A percentile compares a stretch with the other conserved stretches of the same genome.
These are phyloP conservation scores for Hordeum marinum DNA, from an alignment of 176 grass and related monocot genomes.

Conservation along the genomic window DNA sequence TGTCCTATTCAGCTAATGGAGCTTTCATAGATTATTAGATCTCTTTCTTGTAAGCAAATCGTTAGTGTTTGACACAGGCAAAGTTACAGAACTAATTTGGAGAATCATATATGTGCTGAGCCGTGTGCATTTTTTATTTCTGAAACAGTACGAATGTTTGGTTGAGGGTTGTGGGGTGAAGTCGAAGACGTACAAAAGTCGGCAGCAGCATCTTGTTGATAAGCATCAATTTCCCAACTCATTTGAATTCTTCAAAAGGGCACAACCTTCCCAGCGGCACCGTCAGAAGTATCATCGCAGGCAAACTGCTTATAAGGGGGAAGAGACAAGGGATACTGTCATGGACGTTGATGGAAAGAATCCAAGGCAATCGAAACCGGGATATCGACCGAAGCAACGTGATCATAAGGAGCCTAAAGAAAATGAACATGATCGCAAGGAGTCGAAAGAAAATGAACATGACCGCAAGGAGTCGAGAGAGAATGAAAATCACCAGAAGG, in stretches of 20 bases:
- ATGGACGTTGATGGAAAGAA: conserved; percentile 65
- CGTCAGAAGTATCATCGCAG: conserved; percentile 60
- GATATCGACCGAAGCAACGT: conserved; percentile 37
- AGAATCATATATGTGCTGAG: not conserved
- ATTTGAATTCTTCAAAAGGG: conserved; percentile 90
- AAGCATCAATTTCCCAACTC: conserved; percentile 82
- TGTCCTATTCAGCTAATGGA: not conserved
- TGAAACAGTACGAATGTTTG: conserved; percentile 82
- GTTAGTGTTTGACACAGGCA: not conserved
- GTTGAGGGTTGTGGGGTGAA: conserved; percentile 88
- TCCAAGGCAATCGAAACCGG: conserved; percentile 16
- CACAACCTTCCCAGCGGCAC: conserved; percentile 54
- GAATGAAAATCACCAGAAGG: not conserved
- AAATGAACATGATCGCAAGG: not conserved
- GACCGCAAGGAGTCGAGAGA: not conserved
- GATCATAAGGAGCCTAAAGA: not conserved
- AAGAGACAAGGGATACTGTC: conserved; percentile 20
- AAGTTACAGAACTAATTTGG: not conserved
- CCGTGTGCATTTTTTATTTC: not conserved
- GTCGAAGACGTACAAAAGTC: conserved; percentile 74
- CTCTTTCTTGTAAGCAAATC: not conserved
- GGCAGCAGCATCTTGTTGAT: conserved; percentile 80
- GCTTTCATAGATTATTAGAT: not conserved
- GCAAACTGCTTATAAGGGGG: conserved; percentile 32
- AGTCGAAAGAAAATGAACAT: not conserved